Evolutionary conservation across 495 filamentous ascomycete species (phyloP), one percentile per base, ranked within the genome.

Genomic region (Penicilliopsis zonata): DNA sequence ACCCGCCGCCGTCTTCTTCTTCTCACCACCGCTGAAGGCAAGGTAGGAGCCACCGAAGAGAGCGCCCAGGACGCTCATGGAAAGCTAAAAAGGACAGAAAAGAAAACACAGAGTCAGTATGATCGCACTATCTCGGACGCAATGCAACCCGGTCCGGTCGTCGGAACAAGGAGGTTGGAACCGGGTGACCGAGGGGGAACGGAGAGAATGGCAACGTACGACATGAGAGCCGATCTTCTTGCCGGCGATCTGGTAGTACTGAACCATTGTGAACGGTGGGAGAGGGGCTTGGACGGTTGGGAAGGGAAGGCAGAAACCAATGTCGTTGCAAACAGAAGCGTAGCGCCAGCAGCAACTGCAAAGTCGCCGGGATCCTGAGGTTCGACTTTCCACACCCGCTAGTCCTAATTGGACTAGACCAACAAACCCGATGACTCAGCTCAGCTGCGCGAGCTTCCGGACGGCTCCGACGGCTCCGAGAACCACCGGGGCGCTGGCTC

Each of bases 201-300:
- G 13, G 28, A 6, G 4, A 16, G 6, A 9, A 28, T 14, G 35
- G 28, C 28, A 32, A 82, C 86, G 51, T 74, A 98, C 88, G 55
- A 79, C 64, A 67, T 95, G 90, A 32, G 90, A 93, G 64, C 82
- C 86, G 69, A 98, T 69, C 63, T 94, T 76, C 54, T 76, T 79
- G 70, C 88, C 90, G 63, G 79, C 69, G 52, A 95, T 67, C 43
- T 66, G 76, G 76, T 94, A 95, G 53, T 72, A 74, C 50, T 65
- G 70, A 53, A 86, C 85, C 88, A 96, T 96, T 43, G 65, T 87
- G 70, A 59, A 27, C 25, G 25, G 21, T 13, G 25, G 25, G n/a
- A n/a, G n/a, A 27, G 25, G 4, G n/a, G 25, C 25, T 12, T 23
- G 21, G 21, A 23, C 6, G 6, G n/a, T 12, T 27, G 4, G 10